Evolutionary conservation across 73 alveolate species (phyloP), one percentile per base, ranked within the genome.

Genomic region (Uronychia binucleata): DNA sequence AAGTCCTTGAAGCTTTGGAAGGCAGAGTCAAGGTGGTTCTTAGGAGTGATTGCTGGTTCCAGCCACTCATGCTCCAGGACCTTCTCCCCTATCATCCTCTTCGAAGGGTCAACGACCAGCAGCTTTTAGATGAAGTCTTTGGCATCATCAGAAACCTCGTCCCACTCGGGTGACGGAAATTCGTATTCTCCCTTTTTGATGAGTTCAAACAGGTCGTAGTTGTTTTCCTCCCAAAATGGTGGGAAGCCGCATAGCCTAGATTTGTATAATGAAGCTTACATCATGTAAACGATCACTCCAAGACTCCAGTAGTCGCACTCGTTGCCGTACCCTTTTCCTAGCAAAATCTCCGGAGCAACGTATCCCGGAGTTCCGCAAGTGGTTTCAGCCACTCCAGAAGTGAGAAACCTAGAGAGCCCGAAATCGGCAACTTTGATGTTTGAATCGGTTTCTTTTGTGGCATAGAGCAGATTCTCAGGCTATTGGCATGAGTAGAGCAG

Each of bases 11-110:
- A 46, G 67, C 19, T 46, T 46, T 46, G n/a, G 67, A 11, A 46
- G 5, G 67, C 67, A 11, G n/a, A 5, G n/a, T 46, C 19, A 11
- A 46, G 19, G 19, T 46, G 67, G 67, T 5, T 11, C 19, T 46
- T 46, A 11, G 67, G 67, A 19, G 67, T 46, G n/a, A 46, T 19
- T 11, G 67, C 96, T 46, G 94, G 95, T 0, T 67, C 34, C 82
- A 94, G 85, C 98, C 98, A 94, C 13, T 96, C 97, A 76, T 94
- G 96, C 67, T 84, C 76, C 29, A 93, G 59, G 57, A 94, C 79
- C 33, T 90, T 78, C 58, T 94, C 95, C 29, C 91, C 75, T 30
- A 74, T 85, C 77, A 90, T 67, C 78, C 98, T 90, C 84, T 90
- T 85, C 29, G 91, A 26, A 58, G 98, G 95, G 86, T 94, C 96